Base-by-base conservation (phyloP, 129 eudicot genomes). In the Lonicera japonica region DNA sequence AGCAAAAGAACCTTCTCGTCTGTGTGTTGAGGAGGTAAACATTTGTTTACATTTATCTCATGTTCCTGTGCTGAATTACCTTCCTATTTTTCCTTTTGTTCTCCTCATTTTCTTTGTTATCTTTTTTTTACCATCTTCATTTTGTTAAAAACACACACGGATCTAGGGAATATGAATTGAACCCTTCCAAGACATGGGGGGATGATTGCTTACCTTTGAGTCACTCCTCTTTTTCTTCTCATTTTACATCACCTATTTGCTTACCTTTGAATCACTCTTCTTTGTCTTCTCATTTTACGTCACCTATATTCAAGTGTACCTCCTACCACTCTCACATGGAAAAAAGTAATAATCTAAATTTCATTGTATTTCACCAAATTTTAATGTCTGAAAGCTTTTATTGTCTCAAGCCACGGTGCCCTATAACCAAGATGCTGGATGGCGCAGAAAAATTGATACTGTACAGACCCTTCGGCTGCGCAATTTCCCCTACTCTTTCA, bases 21-120 rank as follows among this genome's bases (percentile, higher is more conserved):
- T 94, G 57, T 94, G 99, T 85, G 99, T 94, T 66, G 99, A 94
- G 61, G 99, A 94, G 99, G 99, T 94, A 80, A 74, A 21, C 38
- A 0, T 11, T 34, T 47, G 13, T 20, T 19, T 34, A 24, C 9
- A 0, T 11, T 51, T 43, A 43, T 64, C 47, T 25, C 20, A 7
- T 51, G 14, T 43, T 43, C 18, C 19, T 56, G 15, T 38, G 13
- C 22, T 21, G 39, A 24, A 13, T 38, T 43, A 18, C 50, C 16
- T 10, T 1, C 16, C 10, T 38, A 10, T 38, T 4, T 38, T 38
- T 38, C 43, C 13, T 43, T 43, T 14, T 43, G 50, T 43, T 43
- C 16, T 43, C 6, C 16, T 43, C 50, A 43, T 43, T 10, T 43
- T 43, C 8, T 43, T 43, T 10, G 13, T 43, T 43, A 2, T 43